Base-by-base conservation (phyloP, 768 basidiomycete genomes). In the Multifurca ochricompacta region DNA sequence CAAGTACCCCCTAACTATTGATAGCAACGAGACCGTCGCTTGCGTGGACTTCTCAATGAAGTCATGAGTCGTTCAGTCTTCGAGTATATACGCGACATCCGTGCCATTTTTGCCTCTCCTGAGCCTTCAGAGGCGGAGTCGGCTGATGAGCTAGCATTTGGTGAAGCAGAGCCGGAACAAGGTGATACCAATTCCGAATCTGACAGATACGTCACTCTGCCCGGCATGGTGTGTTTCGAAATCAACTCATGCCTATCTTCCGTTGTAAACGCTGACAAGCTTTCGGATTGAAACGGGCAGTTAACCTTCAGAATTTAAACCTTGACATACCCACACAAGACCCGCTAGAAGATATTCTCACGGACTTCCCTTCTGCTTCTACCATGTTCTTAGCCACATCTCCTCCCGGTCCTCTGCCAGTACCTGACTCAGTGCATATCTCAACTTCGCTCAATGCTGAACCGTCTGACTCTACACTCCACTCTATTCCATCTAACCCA, bases 211-310 rank as follows among this genome's bases (percentile, higher is more conserved):
- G 18, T 50, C 21, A 14, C 47, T 14, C 31, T 48, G 14, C 19
- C 44, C n/a, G 41, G 34, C 31, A 23, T 59, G 54, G 58, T 59
- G 47, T 35, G 58, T 48, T 32, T 51, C 45, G 6, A 4, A 32
- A 8, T 19, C 35, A 13, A 42, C 27, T 46, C 31, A 19, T 25
- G 21, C 10, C 21, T 18, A 39, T 42, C 34, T 37, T 40, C 49
- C 39, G 31, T 51, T 59, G 49, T 51, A 45, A 56, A 59, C 48
- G 48, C 54, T 57, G 48, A 59, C 49, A 47, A 56, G 49, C 10
- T 9, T 42, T 41, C 7, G 14, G n/a, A 5, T 25, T 56, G 54
- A 47, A 40, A 27, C 10, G 18, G 19, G 34, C 18, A 58, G 51
- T 37, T 16, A 23, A 21, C 27, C 16, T 9, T 23, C 34, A 18